phyloP scores from a whole-genome alignment of 352 stramenopile genomes.

The Phytophthora aleatoria region DNA sequence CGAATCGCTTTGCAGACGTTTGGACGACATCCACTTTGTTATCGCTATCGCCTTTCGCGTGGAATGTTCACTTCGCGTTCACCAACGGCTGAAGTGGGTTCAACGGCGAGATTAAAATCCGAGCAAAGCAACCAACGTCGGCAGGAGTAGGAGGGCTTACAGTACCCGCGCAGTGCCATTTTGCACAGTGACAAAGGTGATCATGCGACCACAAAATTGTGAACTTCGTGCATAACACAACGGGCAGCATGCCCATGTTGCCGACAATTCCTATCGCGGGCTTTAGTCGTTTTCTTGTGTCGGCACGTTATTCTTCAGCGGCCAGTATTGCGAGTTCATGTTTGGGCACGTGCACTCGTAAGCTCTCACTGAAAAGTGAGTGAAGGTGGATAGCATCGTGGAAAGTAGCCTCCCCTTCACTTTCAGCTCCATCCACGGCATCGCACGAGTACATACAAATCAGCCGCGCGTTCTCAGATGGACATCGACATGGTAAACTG shows the following conservation, averaged over 20 bases:
- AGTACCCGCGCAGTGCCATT: too few species aligned
- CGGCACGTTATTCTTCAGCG: too few species aligned
- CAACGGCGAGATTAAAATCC: not conserved
- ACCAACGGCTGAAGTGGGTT: constrained; percentile 14
- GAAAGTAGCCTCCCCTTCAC: too few species aligned
- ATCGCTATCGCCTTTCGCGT: constrained; percentile 13
- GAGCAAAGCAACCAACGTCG: not conserved
- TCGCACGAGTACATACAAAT: too few species aligned
- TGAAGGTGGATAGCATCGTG: too few species aligned
- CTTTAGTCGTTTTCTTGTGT: not conserved
- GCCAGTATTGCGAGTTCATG: too few species aligned
- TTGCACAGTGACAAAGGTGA: not conserved
- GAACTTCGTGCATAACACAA: constrained; percentile 3
- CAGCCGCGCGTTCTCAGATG: not conserved
- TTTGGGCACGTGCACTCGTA: too few species aligned
- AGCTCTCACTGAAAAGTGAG: too few species aligned
- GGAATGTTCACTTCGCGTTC: constrained; percentile 21
- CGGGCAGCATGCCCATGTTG: not conserved
- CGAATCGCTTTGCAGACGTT: not conserved
- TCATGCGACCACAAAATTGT: constrained; percentile 10
- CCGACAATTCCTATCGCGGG: constrained; percentile 3
- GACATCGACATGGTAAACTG: constrained; percentile 10
- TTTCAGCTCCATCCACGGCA: not conserved
- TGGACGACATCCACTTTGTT: constrained; percentile 16
- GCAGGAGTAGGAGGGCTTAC: too few species aligned